phyloP scores from a whole-genome alignment of 2,329 filamentous ascomycete genomes.

The Ceratocystis huliohia region DNA sequence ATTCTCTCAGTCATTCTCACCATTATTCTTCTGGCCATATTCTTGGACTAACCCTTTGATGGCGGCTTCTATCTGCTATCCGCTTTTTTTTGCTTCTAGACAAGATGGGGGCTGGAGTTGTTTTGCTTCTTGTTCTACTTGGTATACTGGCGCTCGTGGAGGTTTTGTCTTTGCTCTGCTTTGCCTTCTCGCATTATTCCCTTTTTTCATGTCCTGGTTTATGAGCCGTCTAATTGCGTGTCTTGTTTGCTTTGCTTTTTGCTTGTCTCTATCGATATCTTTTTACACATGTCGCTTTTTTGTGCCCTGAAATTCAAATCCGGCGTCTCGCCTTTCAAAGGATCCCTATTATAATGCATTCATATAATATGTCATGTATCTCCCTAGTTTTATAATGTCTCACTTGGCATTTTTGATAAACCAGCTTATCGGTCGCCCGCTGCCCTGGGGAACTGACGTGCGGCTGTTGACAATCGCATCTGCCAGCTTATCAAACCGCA shows the following conservation, averaged over 20 bases:
- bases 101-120: too few relatives aligned
- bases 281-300: background rate
- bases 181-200: conserved; percentile 22
- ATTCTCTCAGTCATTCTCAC: conserved; percentile 81
- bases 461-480: conserved; percentile 8
- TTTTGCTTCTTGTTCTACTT: conserved; percentile 24
- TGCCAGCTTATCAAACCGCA: conserved; percentile 6
- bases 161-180: conserved; percentile 13
- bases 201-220: conserved; percentile 19
- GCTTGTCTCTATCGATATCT: conserved; percentile 22
- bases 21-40: conserved; percentile 77
- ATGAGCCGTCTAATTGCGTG: conserved; percentile 14
- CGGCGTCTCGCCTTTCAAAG: background rate
- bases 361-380: background rate
- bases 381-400: background rate
- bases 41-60: conserved; percentile 47
- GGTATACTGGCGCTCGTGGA: conserved; percentile 24
- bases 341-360: background rate
- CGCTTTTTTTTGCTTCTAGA: too few relatives aligned
- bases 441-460: background rate
- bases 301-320: conserved; percentile 10
- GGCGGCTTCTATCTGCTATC: background rate
- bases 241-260: conserved; percentile 20
- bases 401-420: conserved; percentile 14
- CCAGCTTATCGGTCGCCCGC: conserved; percentile 17